These are phyloP conservation scores for Botrytis aclada DNA, from an alignment of 2,329 filamentous ascomycete species.

Conservation along the genomic window DNA sequence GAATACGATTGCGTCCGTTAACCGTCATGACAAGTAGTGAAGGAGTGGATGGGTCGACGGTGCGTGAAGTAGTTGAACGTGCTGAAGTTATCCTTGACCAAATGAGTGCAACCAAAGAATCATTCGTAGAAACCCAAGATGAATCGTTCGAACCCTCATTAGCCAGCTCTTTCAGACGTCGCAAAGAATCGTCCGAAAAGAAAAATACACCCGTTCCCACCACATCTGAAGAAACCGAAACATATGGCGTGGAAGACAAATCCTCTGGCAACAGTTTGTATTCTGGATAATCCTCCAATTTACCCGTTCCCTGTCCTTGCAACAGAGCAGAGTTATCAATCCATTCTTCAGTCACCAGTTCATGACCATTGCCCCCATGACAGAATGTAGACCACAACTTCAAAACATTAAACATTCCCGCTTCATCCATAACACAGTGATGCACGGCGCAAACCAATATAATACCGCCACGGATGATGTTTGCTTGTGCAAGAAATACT, in stretches of 20 bases:
- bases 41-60: not conserved
- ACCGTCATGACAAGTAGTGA: not conserved
- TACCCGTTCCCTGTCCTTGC: not conserved
- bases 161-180: conserved; percentile 1
- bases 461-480: not conserved
- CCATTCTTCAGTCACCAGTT: not conserved
- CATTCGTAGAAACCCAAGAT: conserved; percentile 11
- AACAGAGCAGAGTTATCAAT: conserved; percentile 4
- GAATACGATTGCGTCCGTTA: not conserved
- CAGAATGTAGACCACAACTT: conserved; percentile 11
- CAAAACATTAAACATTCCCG: not conserved
- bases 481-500: not conserved
- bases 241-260: not conserved
- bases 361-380: not conserved
- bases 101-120: conserved; percentile 14
- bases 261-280: not conserved
- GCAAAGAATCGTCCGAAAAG: conserved; percentile 7
- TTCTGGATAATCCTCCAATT: not conserved
- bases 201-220: conserved; percentile 5
- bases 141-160: not conserved
- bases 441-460: not conserved
- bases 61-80: not conserved
- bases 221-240: not conserved
- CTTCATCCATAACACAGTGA: conserved; percentile 9
- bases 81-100: conserved; percentile 2